Evolutionary conservation across 805 yeast species (phyloP).

Genomic region (Scheffersomyces coipomensis): DNA sequence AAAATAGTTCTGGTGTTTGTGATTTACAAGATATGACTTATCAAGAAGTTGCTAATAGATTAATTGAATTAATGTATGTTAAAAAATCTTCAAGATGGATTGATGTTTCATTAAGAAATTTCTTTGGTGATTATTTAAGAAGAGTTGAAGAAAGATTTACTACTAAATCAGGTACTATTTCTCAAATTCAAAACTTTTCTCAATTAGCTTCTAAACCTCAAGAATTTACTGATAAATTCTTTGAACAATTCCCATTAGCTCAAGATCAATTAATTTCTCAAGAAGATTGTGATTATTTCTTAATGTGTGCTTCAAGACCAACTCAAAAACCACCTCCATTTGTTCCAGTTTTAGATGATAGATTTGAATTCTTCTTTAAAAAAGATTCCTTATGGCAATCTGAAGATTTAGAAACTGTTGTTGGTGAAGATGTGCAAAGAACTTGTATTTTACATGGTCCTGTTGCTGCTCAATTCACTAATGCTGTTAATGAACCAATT

Average conservation of each 20-base stretch:
- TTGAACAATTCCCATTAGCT: constrained; percentile 70
- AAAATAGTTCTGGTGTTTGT: constrained; percentile 72
- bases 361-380: constrained; percentile 94
- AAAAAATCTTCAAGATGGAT: constrained; percentile 82
- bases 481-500: constrained; percentile 86
- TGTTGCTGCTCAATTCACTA: constrained; percentile 92
- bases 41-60: constrained; percentile 82
- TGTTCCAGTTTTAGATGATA: constrained; percentile 91
- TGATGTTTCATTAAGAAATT: constrained; percentile 80
- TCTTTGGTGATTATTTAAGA: constrained; percentile 81
- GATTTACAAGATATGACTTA: constrained; percentile 96
- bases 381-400: constrained; percentile 99
- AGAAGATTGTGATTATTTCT: constrained; percentile 92
- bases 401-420: constrained; percentile 94
- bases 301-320: constrained; percentile 79
- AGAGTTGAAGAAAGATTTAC: constrained; percentile 97
- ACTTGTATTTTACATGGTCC: constrained; percentile 99
- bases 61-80: constrained; percentile 86
- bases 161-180: constrained; percentile 45
- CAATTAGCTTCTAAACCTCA: constrained; percentile 67
- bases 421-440: constrained; percentile 93
- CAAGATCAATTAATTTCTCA: constrained; percentile 83
- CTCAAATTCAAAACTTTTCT: constrained; percentile 72
- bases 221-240: constrained; percentile 55
- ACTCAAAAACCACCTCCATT: constrained; percentile 96